Evolutionary conservation across 2,329 filamentous ascomycete species (phyloP).

Genomic region (Pyricularia sp.): DNA sequence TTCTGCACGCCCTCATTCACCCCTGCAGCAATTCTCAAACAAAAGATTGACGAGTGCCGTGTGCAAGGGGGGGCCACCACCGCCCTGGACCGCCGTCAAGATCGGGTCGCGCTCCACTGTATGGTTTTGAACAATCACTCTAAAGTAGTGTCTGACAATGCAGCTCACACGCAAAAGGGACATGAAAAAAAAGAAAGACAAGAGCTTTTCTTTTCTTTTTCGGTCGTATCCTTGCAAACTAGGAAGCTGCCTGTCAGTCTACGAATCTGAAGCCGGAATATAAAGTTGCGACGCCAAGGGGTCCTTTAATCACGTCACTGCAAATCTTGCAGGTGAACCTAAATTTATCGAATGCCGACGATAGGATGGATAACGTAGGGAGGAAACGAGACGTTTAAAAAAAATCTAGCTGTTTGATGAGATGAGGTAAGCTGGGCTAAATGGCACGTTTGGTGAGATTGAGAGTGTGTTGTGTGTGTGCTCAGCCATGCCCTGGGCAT

Average conservation of each 20-base stretch:
- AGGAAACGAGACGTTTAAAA: background rate
- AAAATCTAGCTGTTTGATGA: background rate
- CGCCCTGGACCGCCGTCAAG: background rate
- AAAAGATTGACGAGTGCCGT: constrained; percentile 2
- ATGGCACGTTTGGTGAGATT: background rate
- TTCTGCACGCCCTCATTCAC: background rate
- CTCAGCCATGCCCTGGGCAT: background rate
- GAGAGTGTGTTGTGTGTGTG: background rate
- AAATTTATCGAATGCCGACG: background rate
- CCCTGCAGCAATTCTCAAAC: constrained; percentile 2
- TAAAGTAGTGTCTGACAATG: background rate
- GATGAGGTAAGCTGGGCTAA: background rate
- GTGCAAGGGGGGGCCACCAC: background rate
- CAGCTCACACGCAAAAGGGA: no score
- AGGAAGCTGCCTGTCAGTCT: background rate
- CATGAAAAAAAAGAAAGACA: background rate
- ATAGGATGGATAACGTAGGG: background rate
- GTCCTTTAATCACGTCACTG: background rate
- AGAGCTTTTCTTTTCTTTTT: no score
- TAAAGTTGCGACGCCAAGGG: background rate
- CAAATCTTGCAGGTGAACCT: background rate
- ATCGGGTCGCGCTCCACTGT: background rate
- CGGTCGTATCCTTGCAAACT: background rate
- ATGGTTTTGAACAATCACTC: background rate
- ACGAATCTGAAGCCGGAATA: background rate